Base-by-base conservation (phyloP, 768 basidiomycete genomes). In the Boletus rubroflammeus region DNA sequence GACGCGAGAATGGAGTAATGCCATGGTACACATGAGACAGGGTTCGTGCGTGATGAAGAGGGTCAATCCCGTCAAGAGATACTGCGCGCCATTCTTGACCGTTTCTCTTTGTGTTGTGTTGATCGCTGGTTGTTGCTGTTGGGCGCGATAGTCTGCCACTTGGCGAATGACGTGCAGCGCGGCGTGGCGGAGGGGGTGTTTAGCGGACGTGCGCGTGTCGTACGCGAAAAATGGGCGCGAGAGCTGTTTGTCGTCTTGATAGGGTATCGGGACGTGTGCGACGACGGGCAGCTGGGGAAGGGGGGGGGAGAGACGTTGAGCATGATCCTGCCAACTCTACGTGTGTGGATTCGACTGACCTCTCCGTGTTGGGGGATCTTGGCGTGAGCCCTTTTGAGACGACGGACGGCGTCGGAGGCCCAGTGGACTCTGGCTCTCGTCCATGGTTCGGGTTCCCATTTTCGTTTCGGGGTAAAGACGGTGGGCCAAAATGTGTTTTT, bases 1-100 rank as follows among this genome's bases (percentile, higher is more conserved):
- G 52, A 98, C 92, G n/a, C 97, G 83, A 1, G 91, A 94, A 71
- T 99, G 97, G 6, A 97, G 74, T 21, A 98, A 73, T 2, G 94
- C 92, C 97, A 99, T 99, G 62, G 86, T 83, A 69, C 97, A 99
- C 92, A 98, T 93, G 53, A 99, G 81, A 62, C 97, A 99, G 0
- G 97, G 97, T 62, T 99, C 97, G 71, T 99, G 96, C 10, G 93
- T 92, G 50, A 84, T 82, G 75, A 98, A 98, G 25, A 98, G 76
- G 1, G 85, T 83, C 17, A 85, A 79, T 2, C 85, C 84, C 0
- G 93, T 98, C 25, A 98, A 78, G 41, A 98, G 85, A 71, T 99
- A 99, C 64, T 89, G 86, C 1, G 85, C 74, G 14, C 90, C 88
- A 60, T 90, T 92, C 51, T 62, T 69, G 38, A 55, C 38, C 23